Evolutionary conservation across 805 yeast genomes (phyloP).

Genomic region (Torulaspora delbrueckii): DNA sequence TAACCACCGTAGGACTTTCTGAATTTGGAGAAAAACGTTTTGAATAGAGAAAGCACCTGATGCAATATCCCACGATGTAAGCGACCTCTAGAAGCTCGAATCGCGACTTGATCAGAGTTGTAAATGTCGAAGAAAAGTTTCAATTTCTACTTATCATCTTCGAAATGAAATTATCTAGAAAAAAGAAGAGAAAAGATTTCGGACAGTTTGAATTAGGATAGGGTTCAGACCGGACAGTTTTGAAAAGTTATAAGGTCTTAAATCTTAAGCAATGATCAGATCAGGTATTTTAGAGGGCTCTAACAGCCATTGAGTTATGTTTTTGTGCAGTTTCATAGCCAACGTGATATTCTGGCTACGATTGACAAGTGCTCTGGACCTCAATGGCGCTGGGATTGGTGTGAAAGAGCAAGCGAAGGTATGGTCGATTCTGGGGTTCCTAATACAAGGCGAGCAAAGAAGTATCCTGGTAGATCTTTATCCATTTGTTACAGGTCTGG

Average conservation of each 20-base stretch:
- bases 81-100: not conserved
- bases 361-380: not conserved
- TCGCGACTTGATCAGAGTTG: not conserved
- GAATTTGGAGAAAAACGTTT: slow-evolving; percentile 6
- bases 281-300: too few species aligned
- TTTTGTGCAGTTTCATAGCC: not conserved
- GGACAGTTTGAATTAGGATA: slow-evolving; percentile 2
- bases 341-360: not conserved
- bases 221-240: slow-evolving; percentile 2
- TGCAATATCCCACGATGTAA: not conserved
- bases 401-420: slow-evolving; percentile 12
- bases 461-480: slow-evolving; percentile 8
- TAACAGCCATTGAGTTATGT: not conserved
- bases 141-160: not conserved
- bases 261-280: not conserved
- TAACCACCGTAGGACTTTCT: slow-evolving; percentile 3
- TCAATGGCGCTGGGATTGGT: slow-evolving; percentile 6
- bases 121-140: not conserved
- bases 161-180: not conserved
- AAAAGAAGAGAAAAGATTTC: slow-evolving; percentile 1
- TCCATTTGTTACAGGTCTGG: slow-evolving; percentile 14
- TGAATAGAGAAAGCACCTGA: not conserved
- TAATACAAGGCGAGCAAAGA: slow-evolving; percentile 7
- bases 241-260: not conserved
- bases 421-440: slow-evolving; percentile 14